Evolutionary conservation across 306 rosid species (phyloP).

Genomic region (Fragaria ananassa): DNA sequence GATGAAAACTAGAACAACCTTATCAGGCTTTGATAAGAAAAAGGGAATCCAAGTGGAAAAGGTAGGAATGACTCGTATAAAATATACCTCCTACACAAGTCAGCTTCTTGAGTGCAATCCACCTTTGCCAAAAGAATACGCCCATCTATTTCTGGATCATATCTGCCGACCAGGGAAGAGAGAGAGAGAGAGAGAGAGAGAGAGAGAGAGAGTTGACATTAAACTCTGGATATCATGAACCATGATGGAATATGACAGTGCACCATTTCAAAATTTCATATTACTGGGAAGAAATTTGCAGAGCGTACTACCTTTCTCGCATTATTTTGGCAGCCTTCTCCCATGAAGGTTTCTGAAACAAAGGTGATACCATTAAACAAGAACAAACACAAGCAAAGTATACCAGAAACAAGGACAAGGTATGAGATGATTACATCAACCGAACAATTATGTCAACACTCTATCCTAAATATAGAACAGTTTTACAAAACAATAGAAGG

Average conservation of each 20-base stretch:
- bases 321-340: constrained; percentile 79
- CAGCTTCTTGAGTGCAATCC: constrained; percentile 77
- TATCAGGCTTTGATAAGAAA: neutral
- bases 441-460: neutral
- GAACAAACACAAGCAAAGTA: neutral
- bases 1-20: neutral
- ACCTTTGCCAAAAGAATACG: constrained; percentile 77
- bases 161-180: constrained; percentile 37
- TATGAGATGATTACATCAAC: constrained; percentile 8
- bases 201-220: neutral
- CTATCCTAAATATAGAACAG: neutral
- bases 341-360: constrained; percentile 93
- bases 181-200: constrained; percentile 24
- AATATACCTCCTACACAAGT: constrained; percentile 79
- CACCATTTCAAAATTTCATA: constrained; percentile 6
- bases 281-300: constrained; percentile 22
- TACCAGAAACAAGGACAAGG: constrained; percentile 8
- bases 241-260: neutral
- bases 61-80: constrained; percentile 7
- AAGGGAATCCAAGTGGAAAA: constrained; percentile 20
- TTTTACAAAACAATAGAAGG: neutral
- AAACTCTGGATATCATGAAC: constrained; percentile 11
- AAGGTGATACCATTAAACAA: constrained; percentile 25
- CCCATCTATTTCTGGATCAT: constrained; percentile 91
- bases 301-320: constrained; percentile 66